Evolutionary conservation across 805 yeast genomes (phyloP), one percentile per base, ranked within the genome.

Genomic region (Myxozyma kluyveri): DNA sequence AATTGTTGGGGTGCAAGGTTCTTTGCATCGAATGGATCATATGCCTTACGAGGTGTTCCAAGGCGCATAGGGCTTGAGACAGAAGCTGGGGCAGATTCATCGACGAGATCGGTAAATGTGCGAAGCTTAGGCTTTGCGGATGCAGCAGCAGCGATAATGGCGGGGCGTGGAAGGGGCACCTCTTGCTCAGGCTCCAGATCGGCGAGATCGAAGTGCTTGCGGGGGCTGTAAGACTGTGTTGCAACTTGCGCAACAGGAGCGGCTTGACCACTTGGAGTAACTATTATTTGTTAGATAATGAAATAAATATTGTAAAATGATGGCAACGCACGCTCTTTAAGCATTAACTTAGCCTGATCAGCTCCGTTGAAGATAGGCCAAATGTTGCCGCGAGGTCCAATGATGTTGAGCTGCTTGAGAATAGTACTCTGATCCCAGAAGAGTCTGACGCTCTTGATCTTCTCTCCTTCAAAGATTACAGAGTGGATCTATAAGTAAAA

Each of bases 351-450:
- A 22, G 42, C 51, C 33, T 62, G 65, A 21, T 60, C 61, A 12
- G 47, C 29, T 31, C 65, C 66, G 26, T 32, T 39, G 44, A 40
- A 52, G 17, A 63, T 63, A 3, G 67, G 67, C 67, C 67, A 63
- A 27, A 55, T 52, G 42, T 63, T 63, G 12, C 66, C 67, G 17
- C 66, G 54, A n/a, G 58, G 18, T n/a, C 67, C 67, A 40, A 63
- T 63, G 37, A 63, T 56, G 44, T 61, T 62, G 40, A 63, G 47
- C 54, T 63, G 63, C 53, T 64, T 63, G 23, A 64, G 60, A 40
- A 64, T 47, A 2, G 65, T 48, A 6, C 57, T 64, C 56, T 63
- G 65, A 42, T 64, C 66, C 66, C 67, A 63, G 38, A 52, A 45
- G 22, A 54, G 42, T 39, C 60, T 37, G 32, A 63, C 52, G 24